Base-by-base conservation (phyloP, 2,329 filamentous ascomycete genomes). In the Pseudocercospora pini-densiflorae region DNA sequence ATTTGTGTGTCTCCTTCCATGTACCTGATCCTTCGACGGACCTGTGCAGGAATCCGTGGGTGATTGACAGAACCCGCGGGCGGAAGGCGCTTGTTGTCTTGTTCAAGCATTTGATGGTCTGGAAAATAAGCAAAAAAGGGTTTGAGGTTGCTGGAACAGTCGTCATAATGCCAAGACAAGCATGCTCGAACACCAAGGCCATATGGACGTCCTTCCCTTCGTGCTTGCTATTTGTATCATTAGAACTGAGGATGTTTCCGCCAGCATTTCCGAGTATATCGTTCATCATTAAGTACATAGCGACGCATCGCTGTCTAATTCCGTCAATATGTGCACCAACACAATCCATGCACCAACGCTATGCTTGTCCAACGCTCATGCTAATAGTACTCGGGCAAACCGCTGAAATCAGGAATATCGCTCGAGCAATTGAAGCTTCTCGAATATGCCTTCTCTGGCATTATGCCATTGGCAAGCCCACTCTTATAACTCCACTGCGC, bases 401-500 rank as follows among this genome's bases (percentile, higher is more conserved):
- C 81, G 61, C 64, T 74, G 77, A 80, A 85, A 66, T 77, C 73
- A 51, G 81, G 80, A 63, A 83, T 76, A 10, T 69, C 69, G 14
- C 72, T 66, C 68, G 73, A 67, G 76, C 83, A 85, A 66, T 74
- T 77, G 69, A 81, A 85, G 21, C 73, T 75, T 64, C 82, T 73
- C 63, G 81, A 72, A 70, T 79, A 82, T 54, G 79, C 79, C 74
- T 79, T 78, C 58, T 76, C 66, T 1, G 95, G 95, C 80, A 99
- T 79, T 57, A 94, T 92, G 0, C 92, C 92, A 1, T 91, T 91
- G 61, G 86, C 86, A 69, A 94, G 82, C 0, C 93, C 94, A 70
- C 89, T 84, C 79, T 94, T 89, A 82, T 95, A 97, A 78, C 93
- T 97, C 95, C 95, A 99, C 81, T 97, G 93, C 66, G 89, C 84